Conservation (phyloP, 2,329 filamentous ascomycete genomes). For the Camptophora hylomeconis region DNA sequence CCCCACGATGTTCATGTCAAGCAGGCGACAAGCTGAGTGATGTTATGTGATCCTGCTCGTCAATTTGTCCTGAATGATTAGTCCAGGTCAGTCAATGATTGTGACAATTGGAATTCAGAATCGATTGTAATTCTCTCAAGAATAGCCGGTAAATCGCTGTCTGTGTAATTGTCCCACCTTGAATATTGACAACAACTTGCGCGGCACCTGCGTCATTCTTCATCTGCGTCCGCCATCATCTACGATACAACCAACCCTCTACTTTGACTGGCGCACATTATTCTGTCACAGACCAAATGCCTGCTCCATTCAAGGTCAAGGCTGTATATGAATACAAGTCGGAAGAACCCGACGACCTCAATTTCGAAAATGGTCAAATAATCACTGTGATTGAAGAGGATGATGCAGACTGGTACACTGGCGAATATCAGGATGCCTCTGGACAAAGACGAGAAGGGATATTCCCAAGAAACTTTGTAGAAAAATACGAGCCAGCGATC, state of each 20-base stretch:
- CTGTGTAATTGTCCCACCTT: too few relatives aligned
- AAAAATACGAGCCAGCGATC: constrained; percentile 82
- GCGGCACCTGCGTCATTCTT: too few relatives aligned
- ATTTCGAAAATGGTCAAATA: constrained; percentile 71
- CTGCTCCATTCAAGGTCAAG: constrained; percentile 81
- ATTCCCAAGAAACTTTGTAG: constrained; percentile 95
- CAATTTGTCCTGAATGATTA: too few relatives aligned
- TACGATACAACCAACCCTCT: constrained; percentile 18
- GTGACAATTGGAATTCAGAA: too few relatives aligned
- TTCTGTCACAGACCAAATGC: constrained; percentile 42
- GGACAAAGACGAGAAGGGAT: constrained; percentile 73
- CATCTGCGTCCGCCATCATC: too few relatives aligned
- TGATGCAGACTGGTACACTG: constrained; percentile 71
- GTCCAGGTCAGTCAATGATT: too few relatives aligned
- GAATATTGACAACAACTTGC: too few relatives aligned
- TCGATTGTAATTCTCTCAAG: too few relatives aligned
- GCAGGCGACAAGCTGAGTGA: too few relatives aligned
- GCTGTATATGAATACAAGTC: constrained; percentile 91
- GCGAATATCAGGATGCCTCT: constrained; percentile 50
- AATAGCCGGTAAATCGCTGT: too few relatives aligned
- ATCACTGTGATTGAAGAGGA: constrained; percentile 90
- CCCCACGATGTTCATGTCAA: too few relatives aligned
- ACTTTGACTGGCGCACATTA: constrained; percentile 6
- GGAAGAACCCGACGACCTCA: constrained; percentile 86
- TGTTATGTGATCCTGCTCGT: too few relatives aligned